Conservation (phyloP, 108 stramenopile species). For the Schizochytrium sp. region DNA sequence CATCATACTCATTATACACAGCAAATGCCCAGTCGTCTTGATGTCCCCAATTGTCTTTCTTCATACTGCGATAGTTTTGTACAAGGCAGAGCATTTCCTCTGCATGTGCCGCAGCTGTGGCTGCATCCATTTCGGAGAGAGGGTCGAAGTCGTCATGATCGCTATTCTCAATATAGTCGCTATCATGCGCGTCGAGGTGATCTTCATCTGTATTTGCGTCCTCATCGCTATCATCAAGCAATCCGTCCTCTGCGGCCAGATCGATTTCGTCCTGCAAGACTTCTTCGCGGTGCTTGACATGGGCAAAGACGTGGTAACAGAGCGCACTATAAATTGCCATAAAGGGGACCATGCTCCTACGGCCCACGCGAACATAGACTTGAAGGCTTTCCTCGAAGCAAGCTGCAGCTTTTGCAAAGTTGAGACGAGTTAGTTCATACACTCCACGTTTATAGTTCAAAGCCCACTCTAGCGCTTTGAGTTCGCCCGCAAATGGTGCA, state of each 20-base stretch:
- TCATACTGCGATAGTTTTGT: slow-evolving; percentile 11
- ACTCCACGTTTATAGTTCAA: slow-evolving; percentile 59
- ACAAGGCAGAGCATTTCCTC: slow-evolving; percentile 54
- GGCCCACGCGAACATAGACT: slow-evolving; percentile 52
- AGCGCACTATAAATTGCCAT: slow-evolving; percentile 59
- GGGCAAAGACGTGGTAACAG: slow-evolving; percentile 41
- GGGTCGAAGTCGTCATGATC: not conserved
- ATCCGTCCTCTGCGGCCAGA: slow-evolving; percentile 22
- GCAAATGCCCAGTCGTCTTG: slow-evolving; percentile 46
- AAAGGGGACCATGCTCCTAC: slow-evolving; percentile 54
- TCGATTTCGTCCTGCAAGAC: slow-evolving; percentile 31
- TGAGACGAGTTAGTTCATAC: slow-evolving; percentile 49
- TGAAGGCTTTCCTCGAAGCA: slow-evolving; percentile 43
- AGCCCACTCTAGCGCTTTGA: slow-evolving; percentile 61
- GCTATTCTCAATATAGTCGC: not conserved
- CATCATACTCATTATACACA: slow-evolving; percentile 51
- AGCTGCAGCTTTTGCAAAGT: slow-evolving; percentile 20
- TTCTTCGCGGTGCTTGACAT: slow-evolving; percentile 28
- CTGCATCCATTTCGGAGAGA: slow-evolving; percentile 19
- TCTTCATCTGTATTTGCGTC: not conserved
- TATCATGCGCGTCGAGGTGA: not conserved
- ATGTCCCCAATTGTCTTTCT: slow-evolving; percentile 56
- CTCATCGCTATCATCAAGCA: not conserved
- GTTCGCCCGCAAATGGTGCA: slow-evolving; percentile 36
- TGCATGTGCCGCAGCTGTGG: slow-evolving; percentile 44